Conservation (phyloP, 2,329 filamentous ascomycete species). For the Penicillium sp. region DNA sequence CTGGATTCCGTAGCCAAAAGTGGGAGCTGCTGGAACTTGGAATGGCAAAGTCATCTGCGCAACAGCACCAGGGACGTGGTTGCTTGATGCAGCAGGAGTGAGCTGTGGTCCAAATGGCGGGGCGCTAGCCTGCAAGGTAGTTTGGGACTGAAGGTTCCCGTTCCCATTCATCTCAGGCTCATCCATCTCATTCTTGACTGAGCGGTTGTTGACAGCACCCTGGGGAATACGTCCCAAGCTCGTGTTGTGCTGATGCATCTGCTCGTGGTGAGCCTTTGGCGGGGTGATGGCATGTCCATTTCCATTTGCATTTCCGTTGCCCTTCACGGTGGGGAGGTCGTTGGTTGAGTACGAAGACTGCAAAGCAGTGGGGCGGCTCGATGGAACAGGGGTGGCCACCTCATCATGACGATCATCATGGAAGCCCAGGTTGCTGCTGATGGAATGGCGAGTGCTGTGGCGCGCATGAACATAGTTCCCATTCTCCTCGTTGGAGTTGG, state of each 20-base stretch:
- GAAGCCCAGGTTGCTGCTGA: slow-evolving; percentile 44
- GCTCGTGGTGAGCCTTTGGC: slow-evolving; percentile 62
- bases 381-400: slow-evolving; percentile 23
- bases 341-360: slow-evolving; percentile 88
- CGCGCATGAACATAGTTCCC: slow-evolving; percentile 31
- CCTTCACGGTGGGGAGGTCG: slow-evolving; percentile 85
- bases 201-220: slow-evolving; percentile 65
- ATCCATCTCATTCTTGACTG: slow-evolving; percentile 50
- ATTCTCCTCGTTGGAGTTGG: slow-evolving; percentile 32
- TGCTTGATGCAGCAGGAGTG: slow-evolving; percentile 39
- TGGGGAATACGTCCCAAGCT: slow-evolving; percentile 78
- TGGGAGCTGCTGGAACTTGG: slow-evolving; percentile 30
- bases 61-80: slow-evolving; percentile 24
- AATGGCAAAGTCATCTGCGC: slow-evolving; percentile 38
- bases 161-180: slow-evolving; percentile 50
- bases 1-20: slow-evolving; percentile 54
- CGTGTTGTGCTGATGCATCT: slow-evolving; percentile 72
- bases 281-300: slow-evolving; percentile 44
- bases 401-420: slow-evolving; percentile 33
- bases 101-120: slow-evolving; percentile 72
- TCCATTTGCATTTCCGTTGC: slow-evolving; percentile 57
- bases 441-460: slow-evolving; percentile 47
- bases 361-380: slow-evolving; percentile 51
- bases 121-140: slow-evolving; percentile 77
- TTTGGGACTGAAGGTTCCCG: slow-evolving; percentile 63